Base-by-base conservation (phyloP, 306 rosid genomes). In the Cucurbita maxima region DNA sequence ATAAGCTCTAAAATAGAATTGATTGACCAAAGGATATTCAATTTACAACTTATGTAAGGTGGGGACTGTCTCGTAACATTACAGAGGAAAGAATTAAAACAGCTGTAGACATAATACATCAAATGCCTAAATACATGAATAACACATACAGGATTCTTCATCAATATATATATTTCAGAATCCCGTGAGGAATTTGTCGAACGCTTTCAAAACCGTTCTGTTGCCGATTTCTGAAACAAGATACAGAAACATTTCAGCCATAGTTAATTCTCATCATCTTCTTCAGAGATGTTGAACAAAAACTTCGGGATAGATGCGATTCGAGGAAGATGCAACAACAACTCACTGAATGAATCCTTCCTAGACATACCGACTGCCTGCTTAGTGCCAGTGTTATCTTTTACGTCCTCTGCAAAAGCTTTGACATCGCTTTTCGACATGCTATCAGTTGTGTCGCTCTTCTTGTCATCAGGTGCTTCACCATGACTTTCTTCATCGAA, bases 301-400 rank as follows among this genome's bases (percentile, higher is more conserved):
- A 91, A 86, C 83, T 86, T 88, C 0, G 96, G 89, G 19, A 91
- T 87, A 3, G 96, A 91, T 2, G 93, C 73, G 13, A 91, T 87
- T 38, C 91, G 82, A 57, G 97, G 97, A 59, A 91, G 91, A 75
- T 87, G 92, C 72, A 86, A 85, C 68, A 89, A 82, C 75, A 91
- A 74, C 3, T 89, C 96, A 67, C 88, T 88, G 4, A 91, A 91
- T 0, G 96, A 91, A 66, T 91, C 97, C 76, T 86, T 91, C 86
- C 93, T 87, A 3, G 96, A 84, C 96, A 91, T 87, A 10, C 81
- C 87, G 1, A 77, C 47, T 37, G 74, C 81, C 76, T 82, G 88
- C 82, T 76, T 87, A 14, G 13, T 68, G 14, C 57, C 43, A 0
- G 57, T 14, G 63, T 84, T 78, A 40, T 86, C 91, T 73, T 61